Evolutionary conservation across 164 flowering plant species (phyloP).

Genomic region (Kingdonia uniflora): DNA sequence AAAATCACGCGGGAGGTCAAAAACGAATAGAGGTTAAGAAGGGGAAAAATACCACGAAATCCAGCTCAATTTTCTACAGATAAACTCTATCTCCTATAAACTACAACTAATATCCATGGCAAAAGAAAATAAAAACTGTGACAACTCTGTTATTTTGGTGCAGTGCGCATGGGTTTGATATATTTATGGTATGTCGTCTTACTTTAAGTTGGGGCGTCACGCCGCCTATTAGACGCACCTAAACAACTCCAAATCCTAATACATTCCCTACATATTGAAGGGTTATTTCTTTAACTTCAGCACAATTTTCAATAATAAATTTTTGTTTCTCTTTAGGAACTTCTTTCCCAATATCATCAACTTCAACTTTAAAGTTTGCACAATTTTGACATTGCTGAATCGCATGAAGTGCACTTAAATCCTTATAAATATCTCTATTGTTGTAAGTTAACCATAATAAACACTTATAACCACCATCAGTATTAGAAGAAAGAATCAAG

Average conservation of each 20-base stretch:
- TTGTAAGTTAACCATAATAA: slow-evolving; percentile 8
- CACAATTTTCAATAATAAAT: slow-evolving; percentile 70
- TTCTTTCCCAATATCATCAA: slow-evolving; percentile 80
- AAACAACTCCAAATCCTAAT: slow-evolving; percentile 85
- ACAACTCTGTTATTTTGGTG: too few species aligned
- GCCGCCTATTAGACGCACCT: too few species aligned
- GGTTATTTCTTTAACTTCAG: slow-evolving; percentile 66
- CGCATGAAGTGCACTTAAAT: slow-evolving; percentile 7
- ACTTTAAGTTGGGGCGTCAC: too few species aligned
- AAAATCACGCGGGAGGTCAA: too few species aligned
- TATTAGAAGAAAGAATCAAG: slow-evolving; percentile 14
- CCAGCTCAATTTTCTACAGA: too few species aligned
- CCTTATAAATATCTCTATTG: slow-evolving; percentile 8
- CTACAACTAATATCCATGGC: too few species aligned
- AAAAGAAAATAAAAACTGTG: too few species aligned
- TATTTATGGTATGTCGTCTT: too few species aligned
- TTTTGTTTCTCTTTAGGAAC: slow-evolving; percentile 66
- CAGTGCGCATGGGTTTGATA: too few species aligned
- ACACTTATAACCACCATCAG: slow-evolving; percentile 5
- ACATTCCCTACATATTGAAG: slow-evolving; percentile 60
- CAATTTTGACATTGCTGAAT: slow-evolving; percentile 19
- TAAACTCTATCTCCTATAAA: too few species aligned
- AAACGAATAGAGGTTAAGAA: too few species aligned
- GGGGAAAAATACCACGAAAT: too few species aligned
- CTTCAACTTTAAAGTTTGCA: slow-evolving; percentile 58